These are phyloP conservation scores for Eutrema yunnanense DNA, from an alignment of 345 rosid species.

Conservation along the genomic window DNA sequence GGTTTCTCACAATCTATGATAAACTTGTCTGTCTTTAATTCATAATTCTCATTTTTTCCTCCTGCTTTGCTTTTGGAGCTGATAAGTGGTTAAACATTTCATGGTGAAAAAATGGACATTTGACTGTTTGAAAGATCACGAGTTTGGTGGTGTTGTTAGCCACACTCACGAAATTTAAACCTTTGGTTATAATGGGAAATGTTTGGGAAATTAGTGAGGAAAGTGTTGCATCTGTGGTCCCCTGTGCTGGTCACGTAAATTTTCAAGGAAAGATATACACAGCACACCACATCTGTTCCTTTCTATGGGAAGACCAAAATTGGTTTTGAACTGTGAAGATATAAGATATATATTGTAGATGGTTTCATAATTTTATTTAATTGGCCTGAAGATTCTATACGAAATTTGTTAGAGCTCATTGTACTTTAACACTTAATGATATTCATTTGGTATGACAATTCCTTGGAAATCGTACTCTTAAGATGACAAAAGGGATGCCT, in stretches of 20 bases:
- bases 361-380: not conserved
- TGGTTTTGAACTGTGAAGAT: constrained; percentile 6
- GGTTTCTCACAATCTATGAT: not conserved
- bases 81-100: not conserved
- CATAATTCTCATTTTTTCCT: not conserved
- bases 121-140: not conserved
- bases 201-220: not conserved
- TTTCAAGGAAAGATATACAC: not conserved
- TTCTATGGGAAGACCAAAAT: not conserved
- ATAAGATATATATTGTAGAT: not conserved
- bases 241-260: not conserved
- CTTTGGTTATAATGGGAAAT: not conserved
- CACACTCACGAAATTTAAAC: not conserved
- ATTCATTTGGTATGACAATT: not conserved
- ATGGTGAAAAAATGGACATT: not conserved
- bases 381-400: not conserved
- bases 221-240: not conserved
- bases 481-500: constrained; percentile 2
- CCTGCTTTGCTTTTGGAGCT: not conserved
- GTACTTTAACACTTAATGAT: not conserved
- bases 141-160: not conserved
- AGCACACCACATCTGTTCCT: not conserved
- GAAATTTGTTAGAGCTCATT: not conserved
- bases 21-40: constrained; percentile 2
- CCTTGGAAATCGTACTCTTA: not conserved